These are phyloP conservation scores for Graphilbum ipis-grandicollis DNA, from an alignment of 2,329 filamentous ascomycete genomes.

Conservation along the genomic window DNA sequence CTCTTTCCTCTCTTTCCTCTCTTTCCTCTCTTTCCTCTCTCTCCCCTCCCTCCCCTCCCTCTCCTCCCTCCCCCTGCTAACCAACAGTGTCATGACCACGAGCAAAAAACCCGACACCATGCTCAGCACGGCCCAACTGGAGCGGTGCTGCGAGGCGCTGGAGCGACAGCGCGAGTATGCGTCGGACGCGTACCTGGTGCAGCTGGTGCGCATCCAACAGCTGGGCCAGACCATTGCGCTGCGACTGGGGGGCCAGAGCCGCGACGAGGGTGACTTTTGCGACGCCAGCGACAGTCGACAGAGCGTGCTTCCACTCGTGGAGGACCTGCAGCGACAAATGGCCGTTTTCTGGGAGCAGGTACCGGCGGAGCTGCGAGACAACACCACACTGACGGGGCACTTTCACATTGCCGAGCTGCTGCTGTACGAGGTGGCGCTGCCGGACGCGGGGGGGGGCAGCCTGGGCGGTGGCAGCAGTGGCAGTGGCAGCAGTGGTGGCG, in stretches of 20 bases:
- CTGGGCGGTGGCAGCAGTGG: no score
- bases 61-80: no score
- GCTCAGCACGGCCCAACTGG: slow-evolving; percentile 26
- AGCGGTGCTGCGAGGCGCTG: slow-evolving; percentile 24
- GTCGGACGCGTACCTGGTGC: slow-evolving; percentile 25
- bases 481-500: no score
- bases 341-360: slow-evolving; percentile 11
- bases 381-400: slow-evolving; percentile 21
- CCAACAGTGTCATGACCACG: slow-evolving; percentile 16
- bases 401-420: slow-evolving; percentile 26
- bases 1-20: not conserved
- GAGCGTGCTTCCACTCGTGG: no score
- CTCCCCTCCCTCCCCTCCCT: no score
- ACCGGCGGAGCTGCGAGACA: not conserved
- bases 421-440: slow-evolving; percentile 26
- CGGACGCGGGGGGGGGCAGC: no score
- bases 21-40: not conserved
- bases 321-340: slow-evolving; percentile 26
- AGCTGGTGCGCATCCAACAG: slow-evolving; percentile 29
- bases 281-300: no score
- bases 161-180: slow-evolving; percentile 23
- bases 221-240: slow-evolving; percentile 28
- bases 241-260: slow-evolving; percentile 20
- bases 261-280: no score
- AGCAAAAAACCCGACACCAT: slow-evolving; percentile 28